Evolutionary conservation across 169 alveolate species (phyloP).

Genomic region (Plasmodium berghei): DNA sequence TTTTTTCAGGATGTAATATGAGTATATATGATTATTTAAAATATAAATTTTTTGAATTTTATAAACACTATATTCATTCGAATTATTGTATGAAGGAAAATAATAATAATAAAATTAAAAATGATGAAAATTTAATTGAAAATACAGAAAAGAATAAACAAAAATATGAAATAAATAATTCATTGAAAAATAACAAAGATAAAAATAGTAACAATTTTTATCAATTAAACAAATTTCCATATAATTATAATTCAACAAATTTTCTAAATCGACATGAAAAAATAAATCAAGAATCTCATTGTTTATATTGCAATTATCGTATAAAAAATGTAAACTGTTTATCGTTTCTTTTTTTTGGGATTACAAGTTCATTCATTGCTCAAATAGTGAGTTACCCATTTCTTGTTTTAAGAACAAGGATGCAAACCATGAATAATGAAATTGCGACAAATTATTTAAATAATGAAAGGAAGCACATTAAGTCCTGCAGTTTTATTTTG

Average conservation of each 20-base stretch:
- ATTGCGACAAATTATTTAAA: slow-evolving; percentile 64
- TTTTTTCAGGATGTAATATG: slow-evolving; percentile 70
- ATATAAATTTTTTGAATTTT: slow-evolving; percentile 43
- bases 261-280: too few species aligned
- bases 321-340: slow-evolving; percentile 57
- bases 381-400: slow-evolving; percentile 67
- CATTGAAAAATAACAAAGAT: not conserved
- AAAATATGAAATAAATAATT: not conserved
- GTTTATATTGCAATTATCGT: slow-evolving; percentile 54
- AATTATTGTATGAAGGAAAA: slow-evolving; percentile 23
- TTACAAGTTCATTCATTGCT: slow-evolving; percentile 62
- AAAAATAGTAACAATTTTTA: too few species aligned
- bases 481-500: slow-evolving; percentile 66
- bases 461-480: slow-evolving; percentile 38
- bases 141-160: not conserved
- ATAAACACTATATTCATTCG: slow-evolving; percentile 57
- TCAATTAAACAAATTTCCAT: too few species aligned
- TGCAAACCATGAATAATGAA: slow-evolving; percentile 70
- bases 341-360: slow-evolving; percentile 58
- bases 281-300: not conserved
- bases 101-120: not conserved
- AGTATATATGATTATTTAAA: slow-evolving; percentile 71
- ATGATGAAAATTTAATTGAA: not conserved
- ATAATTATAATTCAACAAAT: too few species aligned
- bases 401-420: slow-evolving; percentile 54